Conservation (phyloP, 192 early-diverging fungal genomes). For the Linnemannia hyalina region DNA sequence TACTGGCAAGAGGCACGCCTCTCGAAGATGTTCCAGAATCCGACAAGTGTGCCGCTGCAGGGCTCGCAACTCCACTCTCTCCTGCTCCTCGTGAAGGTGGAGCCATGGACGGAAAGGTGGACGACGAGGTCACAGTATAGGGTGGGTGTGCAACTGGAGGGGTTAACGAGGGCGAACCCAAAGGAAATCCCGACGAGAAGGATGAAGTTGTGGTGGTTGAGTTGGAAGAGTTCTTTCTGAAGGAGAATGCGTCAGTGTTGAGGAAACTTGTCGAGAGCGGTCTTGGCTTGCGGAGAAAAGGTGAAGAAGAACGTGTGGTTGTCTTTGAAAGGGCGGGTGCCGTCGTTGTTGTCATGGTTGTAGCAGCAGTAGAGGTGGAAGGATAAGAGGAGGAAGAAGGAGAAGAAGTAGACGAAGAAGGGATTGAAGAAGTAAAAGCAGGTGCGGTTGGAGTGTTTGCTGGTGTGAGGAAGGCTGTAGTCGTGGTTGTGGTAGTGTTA, state of each 20-base stretch:
- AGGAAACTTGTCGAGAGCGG: constrained; percentile 18
- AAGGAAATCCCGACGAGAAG: neutral
- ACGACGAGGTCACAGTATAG: neutral
- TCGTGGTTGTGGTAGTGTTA: neutral
- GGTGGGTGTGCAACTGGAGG: neutral
- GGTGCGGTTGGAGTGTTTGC: neutral
- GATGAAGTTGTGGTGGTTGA: neutral
- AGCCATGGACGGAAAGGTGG: neutral
- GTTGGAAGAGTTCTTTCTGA: constrained; percentile 20
- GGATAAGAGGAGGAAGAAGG: neutral
- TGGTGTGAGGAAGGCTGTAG: neutral
- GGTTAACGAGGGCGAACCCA: neutral
- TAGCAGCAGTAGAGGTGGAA: neutral
- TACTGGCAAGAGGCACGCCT: neutral
- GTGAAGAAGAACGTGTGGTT: neutral
- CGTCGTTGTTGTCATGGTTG: neutral
- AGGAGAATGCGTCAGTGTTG: neutral
- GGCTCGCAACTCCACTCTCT: neutral
- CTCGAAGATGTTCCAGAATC: neutral
- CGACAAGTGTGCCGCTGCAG: neutral
- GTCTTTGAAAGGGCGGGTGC: neutral
- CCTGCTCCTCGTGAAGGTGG: neutral
- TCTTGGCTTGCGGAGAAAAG: constrained; percentile 7
- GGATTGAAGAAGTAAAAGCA: neutral
- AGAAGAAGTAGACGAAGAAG: constrained; percentile 4